Evolutionary conservation across 768 basidiomycete species (phyloP).

Genomic region (Steccherinum ochraceum): DNA sequence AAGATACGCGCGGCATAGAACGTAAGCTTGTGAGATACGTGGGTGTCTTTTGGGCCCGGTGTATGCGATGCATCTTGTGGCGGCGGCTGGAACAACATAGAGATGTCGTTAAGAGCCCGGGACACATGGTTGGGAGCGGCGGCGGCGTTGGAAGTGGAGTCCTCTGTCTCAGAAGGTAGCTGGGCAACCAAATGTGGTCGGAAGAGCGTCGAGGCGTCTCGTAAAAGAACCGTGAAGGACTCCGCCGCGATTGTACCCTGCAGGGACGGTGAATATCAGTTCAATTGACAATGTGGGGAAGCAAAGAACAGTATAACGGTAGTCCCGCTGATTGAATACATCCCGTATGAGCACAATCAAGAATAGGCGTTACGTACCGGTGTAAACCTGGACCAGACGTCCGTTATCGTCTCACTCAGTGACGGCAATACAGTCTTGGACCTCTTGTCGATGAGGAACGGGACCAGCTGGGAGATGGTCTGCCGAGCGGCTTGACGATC

Average conservation of each 20-base stretch:
- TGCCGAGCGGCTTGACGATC: constrained; percentile 42
- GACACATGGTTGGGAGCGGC: constrained; percentile 15
- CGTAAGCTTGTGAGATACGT: constrained; percentile 51
- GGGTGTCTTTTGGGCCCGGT: constrained; percentile 15
- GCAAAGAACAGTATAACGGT: not conserved
- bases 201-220: constrained; percentile 49
- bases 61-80: constrained; percentile 9
- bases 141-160: not conserved
- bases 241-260: constrained; percentile 30
- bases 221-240: constrained; percentile 46
- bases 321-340: not conserved
- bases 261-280: not conserved
- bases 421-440: constrained; percentile 48
- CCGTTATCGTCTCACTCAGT: constrained; percentile 47
- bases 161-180: constrained; percentile 5
- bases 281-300: no score
- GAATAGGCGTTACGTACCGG: constrained; percentile 31
- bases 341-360: not conserved
- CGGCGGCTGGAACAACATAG: constrained; percentile 30
- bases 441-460: constrained; percentile 58
- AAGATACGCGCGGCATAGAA: constrained; percentile 66
- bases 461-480: constrained; percentile 46
- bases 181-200: constrained; percentile 33
- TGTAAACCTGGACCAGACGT: constrained; percentile 60
- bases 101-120: constrained; percentile 52